Evolutionary conservation across 2,329 filamentous ascomycete genomes (phyloP).

Genomic region (Pseudogymnoascus sp.): DNA sequence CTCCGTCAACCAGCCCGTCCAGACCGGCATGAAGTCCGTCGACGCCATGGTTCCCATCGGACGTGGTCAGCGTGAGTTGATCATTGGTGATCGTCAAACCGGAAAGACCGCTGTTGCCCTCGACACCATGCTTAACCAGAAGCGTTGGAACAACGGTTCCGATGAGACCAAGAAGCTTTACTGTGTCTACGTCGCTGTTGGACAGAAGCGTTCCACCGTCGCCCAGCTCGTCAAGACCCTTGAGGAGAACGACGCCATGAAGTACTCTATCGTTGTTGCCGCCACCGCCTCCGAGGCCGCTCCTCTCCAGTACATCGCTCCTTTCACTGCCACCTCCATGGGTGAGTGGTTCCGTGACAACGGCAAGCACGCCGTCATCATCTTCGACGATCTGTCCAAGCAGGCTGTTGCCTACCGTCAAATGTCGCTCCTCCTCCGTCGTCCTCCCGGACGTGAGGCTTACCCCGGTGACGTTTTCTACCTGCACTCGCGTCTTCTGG

Average conservation of each 20-base stretch:
- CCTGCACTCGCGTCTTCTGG: slow-evolving; percentile 96
- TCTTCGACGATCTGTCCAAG: slow-evolving; percentile 95
- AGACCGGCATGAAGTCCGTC: slow-evolving; percentile 98
- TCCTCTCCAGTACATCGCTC: slow-evolving; percentile 87
- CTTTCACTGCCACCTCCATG: slow-evolving; percentile 60
- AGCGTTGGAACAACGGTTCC: slow-evolving; percentile 82
- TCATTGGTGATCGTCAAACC: slow-evolving; percentile 99
- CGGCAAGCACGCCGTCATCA: slow-evolving; percentile 80
- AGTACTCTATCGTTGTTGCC: slow-evolving; percentile 89
- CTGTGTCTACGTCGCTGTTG: slow-evolving; percentile 98
- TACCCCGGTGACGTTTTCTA: slow-evolving; percentile 99
- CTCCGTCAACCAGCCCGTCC: slow-evolving; percentile 97
- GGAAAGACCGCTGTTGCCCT: slow-evolving; percentile 99
- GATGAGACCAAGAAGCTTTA: slow-evolving; percentile 99
- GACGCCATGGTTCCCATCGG: slow-evolving; percentile 99
- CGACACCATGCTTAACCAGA: slow-evolving; percentile 98
- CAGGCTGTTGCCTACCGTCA: slow-evolving; percentile 97
- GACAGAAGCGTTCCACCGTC: slow-evolving; percentile 99
- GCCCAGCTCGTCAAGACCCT: slow-evolving; percentile 99
- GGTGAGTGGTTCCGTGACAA: slow-evolving; percentile 74
- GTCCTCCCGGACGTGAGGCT: slow-evolving; percentile 96
- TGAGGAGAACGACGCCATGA: slow-evolving; percentile 99
- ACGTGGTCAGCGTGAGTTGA: slow-evolving; percentile 99
- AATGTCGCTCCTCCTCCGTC: slow-evolving; percentile 96
- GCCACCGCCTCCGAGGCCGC: slow-evolving; percentile 96